These are phyloP conservation scores for Aegilops umbellulata DNA, from an alignment of 176 grass and related monocot species.

Conservation along the genomic window DNA sequence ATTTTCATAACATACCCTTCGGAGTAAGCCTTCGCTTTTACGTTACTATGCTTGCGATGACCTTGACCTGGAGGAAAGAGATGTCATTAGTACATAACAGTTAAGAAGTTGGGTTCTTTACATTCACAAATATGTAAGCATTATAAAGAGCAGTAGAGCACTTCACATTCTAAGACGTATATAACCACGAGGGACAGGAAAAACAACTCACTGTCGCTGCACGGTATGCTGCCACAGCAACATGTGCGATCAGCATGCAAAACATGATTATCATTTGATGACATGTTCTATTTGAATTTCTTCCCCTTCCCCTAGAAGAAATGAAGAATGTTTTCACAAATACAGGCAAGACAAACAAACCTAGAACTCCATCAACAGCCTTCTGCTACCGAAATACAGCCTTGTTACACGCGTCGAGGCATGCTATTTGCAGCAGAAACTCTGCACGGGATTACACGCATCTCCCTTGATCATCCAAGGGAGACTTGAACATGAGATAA, in stretches of 20 bases:
- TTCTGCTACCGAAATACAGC: background rate
- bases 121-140: background rate
- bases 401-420: background rate
- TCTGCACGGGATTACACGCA: background rate
- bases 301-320: background rate
- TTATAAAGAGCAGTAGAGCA: background rate
- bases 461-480: background rate
- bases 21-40: conserved; percentile 66
- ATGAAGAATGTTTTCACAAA: background rate
- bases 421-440: background rate
- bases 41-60: conserved; percentile 68
- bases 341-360: background rate
- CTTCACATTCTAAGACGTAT: background rate
- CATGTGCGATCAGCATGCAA: background rate
- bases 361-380: background rate
- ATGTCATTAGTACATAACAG: conserved; percentile 5
- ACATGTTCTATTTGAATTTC: background rate
- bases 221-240: background rate
- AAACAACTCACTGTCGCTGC: background rate
- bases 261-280: background rate
- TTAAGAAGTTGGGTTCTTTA: background rate
- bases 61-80: conserved; percentile 46
- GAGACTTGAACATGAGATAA: background rate
- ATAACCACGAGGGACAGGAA: background rate
- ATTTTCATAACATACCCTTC: conserved; percentile 66